A percentile compares a stretch with the other conserved stretches of the same genome.
phyloP scores from a whole-genome alignment of 78 protist genomes.

The Thecamonas trahens region DNA sequence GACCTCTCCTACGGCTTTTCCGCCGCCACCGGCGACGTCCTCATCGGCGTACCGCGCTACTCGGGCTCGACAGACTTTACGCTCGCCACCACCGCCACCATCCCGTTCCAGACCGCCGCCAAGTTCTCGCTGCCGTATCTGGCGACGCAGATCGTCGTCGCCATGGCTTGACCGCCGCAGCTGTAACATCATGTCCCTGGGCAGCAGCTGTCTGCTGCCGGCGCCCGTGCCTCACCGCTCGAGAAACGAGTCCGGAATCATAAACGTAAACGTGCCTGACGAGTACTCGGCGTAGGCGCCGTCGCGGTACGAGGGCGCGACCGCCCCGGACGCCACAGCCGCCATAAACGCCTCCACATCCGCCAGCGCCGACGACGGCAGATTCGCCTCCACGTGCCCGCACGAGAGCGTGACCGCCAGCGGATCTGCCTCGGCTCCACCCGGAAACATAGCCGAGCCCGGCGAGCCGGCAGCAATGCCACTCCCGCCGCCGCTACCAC shows the following conservation, averaged over 20 bases:
- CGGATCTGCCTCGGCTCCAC: not conserved
- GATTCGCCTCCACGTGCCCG: not conserved
- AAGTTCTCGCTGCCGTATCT: no score
- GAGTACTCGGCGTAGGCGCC: not conserved
- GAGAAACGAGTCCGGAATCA: not conserved
- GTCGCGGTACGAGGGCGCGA: not conserved
- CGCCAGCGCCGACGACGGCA: not conserved
- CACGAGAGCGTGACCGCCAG: not conserved
- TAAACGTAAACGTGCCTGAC: not conserved
- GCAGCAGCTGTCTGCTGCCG: no score
- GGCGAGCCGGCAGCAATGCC: not conserved
- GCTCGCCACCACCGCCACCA: no score
- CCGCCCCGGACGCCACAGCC: not conserved
- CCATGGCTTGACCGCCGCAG: no score
- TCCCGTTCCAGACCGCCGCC: no score
- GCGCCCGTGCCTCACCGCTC: no score
- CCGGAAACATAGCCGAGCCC: not conserved
- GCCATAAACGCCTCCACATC: not conserved
- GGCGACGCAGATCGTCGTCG: no score
- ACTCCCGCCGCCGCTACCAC: not conserved
- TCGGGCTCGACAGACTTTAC: no score
- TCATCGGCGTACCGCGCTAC: no score
- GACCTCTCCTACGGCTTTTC: no score
- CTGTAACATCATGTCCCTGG: no score
- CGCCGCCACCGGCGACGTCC: no score